Evolutionary conservation across 495 filamentous ascomycete genomes (phyloP), one percentile per base, ranked within the genome.

Genomic region (Bacidia rubella): DNA sequence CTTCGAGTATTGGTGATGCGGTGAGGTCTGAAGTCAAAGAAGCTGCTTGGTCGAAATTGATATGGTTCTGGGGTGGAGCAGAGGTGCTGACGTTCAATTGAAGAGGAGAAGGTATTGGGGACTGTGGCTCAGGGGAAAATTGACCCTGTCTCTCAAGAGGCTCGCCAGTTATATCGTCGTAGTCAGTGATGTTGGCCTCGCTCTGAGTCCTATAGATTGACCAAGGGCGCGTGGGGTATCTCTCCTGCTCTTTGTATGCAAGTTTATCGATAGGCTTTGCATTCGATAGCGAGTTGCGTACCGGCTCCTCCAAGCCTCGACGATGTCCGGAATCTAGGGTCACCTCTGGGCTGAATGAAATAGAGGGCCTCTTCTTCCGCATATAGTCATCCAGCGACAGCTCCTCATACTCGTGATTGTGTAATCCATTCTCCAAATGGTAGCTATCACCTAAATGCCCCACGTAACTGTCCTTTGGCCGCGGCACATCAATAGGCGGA

Each of bases 1-100:
- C 78, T 11, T 78, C 75, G 2, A 62, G 62, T 19, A 66, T 49
- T 3, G 77, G 70, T 20, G 78, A 81, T 38, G 66, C 70, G 22
- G 78, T 81, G 12, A 76, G 73, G 24, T 71, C 68, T 1, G 79
- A 80, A 3, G 80, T 83, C 55, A 84, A 66, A 10, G 80, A 83
- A 15, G 75, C 74, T n/a, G 67, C 70, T 40, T 60, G 69, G n/a
- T 72, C 70, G 22, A 68, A 29, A 17, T 69, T 67, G 24, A 57
- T 51, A 39, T 42, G 51, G 55, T 55, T 63, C 62, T 47, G 62
- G 58, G 21, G 50, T 49, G 24, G 11, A 4, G 26, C 3, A n/a
- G 23, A n/a, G 7, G 26, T 11, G 3, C 17, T 19, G 23, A 7
- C 17, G 2, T 35, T 20, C 15, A 49, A n/a, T 11, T 27, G n/a